Percentiles rank a stretch among this genome's conserved stretches.
These are phyloP conservation scores for Catharanthus roseus DNA, from an alignment of 257 asterid genomes.

Conservation along the genomic window DNA sequence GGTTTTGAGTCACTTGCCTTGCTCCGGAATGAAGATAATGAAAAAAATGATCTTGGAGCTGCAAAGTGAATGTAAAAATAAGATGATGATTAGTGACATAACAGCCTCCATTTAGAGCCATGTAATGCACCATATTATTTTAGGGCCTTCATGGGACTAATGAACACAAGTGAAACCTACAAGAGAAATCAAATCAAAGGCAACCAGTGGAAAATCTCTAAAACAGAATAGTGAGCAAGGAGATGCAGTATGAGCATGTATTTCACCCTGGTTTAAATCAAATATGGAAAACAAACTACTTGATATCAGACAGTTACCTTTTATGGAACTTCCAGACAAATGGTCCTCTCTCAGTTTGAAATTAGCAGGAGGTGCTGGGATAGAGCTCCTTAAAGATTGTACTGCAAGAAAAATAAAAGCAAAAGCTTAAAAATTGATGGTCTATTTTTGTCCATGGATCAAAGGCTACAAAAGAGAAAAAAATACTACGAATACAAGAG, in stretches of 20 bases:
- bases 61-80: slow-evolving; percentile 23
- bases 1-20: slow-evolving; percentile 87
- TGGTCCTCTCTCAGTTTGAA: slow-evolving; percentile 74
- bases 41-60: slow-evolving; percentile 93
- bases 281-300: slow-evolving; percentile 4
- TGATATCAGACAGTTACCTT: slow-evolving; percentile 43
- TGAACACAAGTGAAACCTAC: neutral
- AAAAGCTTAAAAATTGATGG: neutral
- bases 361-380: slow-evolving; percentile 63
- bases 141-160: neutral
- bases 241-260: neutral
- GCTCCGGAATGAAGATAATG: slow-evolving; percentile 81
- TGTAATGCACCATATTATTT: neutral
- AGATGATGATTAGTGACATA: neutral
- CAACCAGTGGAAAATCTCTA: neutral
- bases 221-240: neutral
- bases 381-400: slow-evolving; percentile 55
- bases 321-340: slow-evolving; percentile 70
- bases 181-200: neutral
- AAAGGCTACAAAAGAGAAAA: neutral
- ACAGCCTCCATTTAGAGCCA: neutral
- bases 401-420: slow-evolving; percentile 23
- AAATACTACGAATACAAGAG: neutral
- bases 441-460: neutral
- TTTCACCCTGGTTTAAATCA: slow-evolving; percentile 3